phyloP scores from a whole-genome alignment of 2,329 filamentous ascomycete species.

The Pestalotiopsis sp. region DNA sequence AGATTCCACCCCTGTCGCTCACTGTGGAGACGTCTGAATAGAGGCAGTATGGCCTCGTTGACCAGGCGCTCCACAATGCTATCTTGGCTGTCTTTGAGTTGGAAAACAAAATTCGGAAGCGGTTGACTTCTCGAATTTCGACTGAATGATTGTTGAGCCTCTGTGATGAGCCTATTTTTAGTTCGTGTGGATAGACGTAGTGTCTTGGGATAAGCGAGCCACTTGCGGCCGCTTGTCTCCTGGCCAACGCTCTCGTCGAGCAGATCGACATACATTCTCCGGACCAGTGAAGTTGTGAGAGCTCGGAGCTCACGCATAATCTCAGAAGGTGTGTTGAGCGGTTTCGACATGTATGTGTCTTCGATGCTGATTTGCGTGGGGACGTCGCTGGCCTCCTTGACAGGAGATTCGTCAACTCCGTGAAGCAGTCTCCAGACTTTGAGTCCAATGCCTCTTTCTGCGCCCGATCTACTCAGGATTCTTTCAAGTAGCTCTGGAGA shows the following conservation, averaged over 20 bases:
- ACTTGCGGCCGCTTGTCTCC: conserved; percentile 37
- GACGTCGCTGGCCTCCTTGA: conserved; percentile 69
- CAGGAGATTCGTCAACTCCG: conserved; percentile 75
- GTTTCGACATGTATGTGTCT: conserved; percentile 76
- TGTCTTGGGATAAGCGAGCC: conserved; percentile 81
- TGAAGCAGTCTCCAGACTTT: conserved; percentile 80
- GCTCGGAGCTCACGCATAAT: conserved; percentile 70
- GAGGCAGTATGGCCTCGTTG: conserved; percentile 64
- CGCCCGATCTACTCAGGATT: conserved; percentile 70
- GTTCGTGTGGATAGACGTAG: conserved; percentile 79
- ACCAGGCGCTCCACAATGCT: conserved; percentile 69
- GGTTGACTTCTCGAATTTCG: conserved; percentile 76
- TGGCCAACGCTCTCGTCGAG: conserved; percentile 40
- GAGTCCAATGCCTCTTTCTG: conserved; percentile 69
- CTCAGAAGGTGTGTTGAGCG: conserved; percentile 64
- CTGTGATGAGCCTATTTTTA: conserved; percentile 37
- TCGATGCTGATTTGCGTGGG: conserved; percentile 93
- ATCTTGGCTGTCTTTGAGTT: conserved; percentile 57
- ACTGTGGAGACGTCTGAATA: conserved; percentile 75
- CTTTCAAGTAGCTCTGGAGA: conserved; percentile 66
- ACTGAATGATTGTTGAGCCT: conserved; percentile 54
- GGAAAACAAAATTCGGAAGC: conserved; percentile 75
- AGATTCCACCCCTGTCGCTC: conserved; percentile 75
- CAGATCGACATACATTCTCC: conserved; percentile 79
- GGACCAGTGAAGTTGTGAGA: conserved; percentile 70